phyloP scores from a whole-genome alignment of 2,329 filamentous ascomycete genomes.

The Phaeosphaeriaceae sp. region DNA sequence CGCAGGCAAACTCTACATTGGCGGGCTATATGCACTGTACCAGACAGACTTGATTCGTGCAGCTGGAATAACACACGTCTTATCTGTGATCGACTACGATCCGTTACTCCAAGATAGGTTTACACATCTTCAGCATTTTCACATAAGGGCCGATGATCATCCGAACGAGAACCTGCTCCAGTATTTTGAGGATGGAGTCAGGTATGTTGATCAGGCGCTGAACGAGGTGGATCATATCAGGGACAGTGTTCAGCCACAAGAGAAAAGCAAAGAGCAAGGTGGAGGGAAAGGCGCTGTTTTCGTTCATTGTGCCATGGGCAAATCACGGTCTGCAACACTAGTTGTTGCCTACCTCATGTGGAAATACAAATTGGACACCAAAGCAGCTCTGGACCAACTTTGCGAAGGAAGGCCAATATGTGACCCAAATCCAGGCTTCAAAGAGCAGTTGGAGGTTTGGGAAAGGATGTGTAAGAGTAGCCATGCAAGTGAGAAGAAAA shows the following conservation, averaged over 20 bases:
- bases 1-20: conserved; percentile 47
- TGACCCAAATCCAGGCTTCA: conserved; percentile 43
- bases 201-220: conserved; percentile 35
- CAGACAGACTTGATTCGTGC: conserved; percentile 44
- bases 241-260: background rate
- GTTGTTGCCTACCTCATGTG: conserved; percentile 44
- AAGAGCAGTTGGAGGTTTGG: conserved; percentile 42
- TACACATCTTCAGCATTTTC: conserved; percentile 36
- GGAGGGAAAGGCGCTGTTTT: conserved; percentile 34
- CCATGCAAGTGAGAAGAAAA: conserved; percentile 22
- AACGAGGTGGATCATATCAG: background rate
- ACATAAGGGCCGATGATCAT: conserved; percentile 41
- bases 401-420: conserved; percentile 44
- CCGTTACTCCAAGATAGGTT: conserved; percentile 33
- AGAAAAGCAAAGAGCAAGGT: background rate
- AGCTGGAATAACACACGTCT: conserved; percentile 41
- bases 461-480: conserved; percentile 31
- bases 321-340: conserved; percentile 40
- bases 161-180: conserved; percentile 40
- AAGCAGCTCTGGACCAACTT: conserved; percentile 31
- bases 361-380: conserved; percentile 26
- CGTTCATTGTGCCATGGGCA: conserved; percentile 46
- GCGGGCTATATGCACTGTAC: conserved; percentile 52
- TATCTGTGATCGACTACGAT: conserved; percentile 44
- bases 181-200: conserved; percentile 27